These are phyloP conservation scores for Acanthamoeba lugdunensis DNA, from an alignment of 208 protist genomes.

Conservation along the genomic window DNA sequence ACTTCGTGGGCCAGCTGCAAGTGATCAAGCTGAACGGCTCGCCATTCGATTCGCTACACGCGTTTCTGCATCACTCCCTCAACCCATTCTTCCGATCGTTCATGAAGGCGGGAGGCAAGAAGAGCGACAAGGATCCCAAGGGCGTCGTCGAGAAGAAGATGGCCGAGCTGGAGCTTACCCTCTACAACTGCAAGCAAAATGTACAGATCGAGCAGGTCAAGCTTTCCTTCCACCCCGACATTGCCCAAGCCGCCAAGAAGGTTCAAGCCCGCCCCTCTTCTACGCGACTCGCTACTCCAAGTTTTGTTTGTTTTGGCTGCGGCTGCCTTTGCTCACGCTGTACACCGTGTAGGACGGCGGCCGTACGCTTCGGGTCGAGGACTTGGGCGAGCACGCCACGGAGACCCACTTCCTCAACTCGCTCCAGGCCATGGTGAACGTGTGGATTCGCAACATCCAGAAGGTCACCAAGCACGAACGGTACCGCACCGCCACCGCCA, in stretches of 20 bases:
- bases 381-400: constrained; percentile 76
- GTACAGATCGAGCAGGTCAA: constrained; percentile 86
- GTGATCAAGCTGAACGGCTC: constrained; percentile 82
- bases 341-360: background rate
- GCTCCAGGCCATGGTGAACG: constrained; percentile 81
- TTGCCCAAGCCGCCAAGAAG: constrained; percentile 63
- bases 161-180: constrained; percentile 85
- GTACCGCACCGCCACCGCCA: constrained; percentile 49
- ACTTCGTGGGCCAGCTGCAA: constrained; percentile 74
- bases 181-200: constrained; percentile 87
- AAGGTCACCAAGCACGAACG: constrained; percentile 85
- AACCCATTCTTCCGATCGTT: constrained; percentile 83
- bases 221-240: constrained; percentile 81
- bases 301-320: no score
- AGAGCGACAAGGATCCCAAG: constrained; percentile 13
- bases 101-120: constrained; percentile 50
- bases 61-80: constrained; percentile 83
- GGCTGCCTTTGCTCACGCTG: background rate
- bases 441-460: constrained; percentile 87
- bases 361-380: constrained; percentile 72
- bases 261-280: background rate
- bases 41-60: constrained; percentile 85
- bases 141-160: constrained; percentile 83
- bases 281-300: no score
- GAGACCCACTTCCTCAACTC: constrained; percentile 82